Evolutionary conservation across 495 filamentous ascomycete species (phyloP), one percentile per base, ranked within the genome.

Genomic region (Xylaria cubensis): DNA sequence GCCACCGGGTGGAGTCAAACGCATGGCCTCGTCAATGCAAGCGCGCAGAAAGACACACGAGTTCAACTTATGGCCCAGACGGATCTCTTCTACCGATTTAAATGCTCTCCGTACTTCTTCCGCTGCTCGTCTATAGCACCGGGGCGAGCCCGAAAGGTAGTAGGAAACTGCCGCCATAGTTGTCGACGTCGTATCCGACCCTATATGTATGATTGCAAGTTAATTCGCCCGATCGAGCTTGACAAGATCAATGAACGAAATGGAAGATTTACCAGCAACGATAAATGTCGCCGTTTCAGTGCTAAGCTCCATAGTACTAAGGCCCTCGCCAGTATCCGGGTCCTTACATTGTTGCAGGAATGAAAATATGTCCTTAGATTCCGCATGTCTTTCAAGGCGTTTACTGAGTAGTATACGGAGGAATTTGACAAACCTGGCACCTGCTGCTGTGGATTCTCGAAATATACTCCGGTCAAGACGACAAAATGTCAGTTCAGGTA

Each of bases 301-400:
- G 17, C 63, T 65, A 26, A 65, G 21, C 21, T 65, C 63, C 24
- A n/a, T 34, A 12, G 63, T 34, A 13, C 44, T 50, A 13, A 65
- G 26, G 4, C 24, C 44, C 21, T 65, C 24, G 5, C 44, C 63
- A 29, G 63, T 65, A 4, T 65, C 44, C 42, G 42, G 63, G 26
- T 65, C 63, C 50, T 19, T 50, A 50, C 63, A 65, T 50, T 34
- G 41, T 26, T 50, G 12, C 6, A 65, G 42, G 63, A 65, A 65
- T 12, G 42, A 65, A 50, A 65, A 65, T 9, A 65, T 17, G 63
- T 50, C 63, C 15, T 50, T 48, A 21, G 41, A 50, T 2, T 17
- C 12, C 15, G 42, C 5, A 0, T 19, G 9, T 13, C 32, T n/a
- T 2, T 15, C 24, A 50, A 65, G 63, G 5, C 63, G 63, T 2